phyloP scores from a whole-genome alignment of 768 basidiomycete genomes.

The Lentinula lateritia region DNA sequence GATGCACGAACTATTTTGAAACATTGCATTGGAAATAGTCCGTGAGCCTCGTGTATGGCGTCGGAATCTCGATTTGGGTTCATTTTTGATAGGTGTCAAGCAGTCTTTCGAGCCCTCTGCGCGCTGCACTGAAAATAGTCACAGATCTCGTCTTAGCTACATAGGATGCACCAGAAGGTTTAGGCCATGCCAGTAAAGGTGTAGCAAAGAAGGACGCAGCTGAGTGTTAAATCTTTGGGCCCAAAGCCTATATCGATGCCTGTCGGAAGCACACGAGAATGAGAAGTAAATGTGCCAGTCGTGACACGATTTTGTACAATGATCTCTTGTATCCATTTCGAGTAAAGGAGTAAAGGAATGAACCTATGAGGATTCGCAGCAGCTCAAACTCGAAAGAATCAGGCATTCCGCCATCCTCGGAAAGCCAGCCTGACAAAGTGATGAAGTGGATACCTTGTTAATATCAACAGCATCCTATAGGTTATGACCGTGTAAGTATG shows the following conservation, averaged over 20 bases:
- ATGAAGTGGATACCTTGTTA: neutral
- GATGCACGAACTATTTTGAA: neutral
- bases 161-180: neutral
- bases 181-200: neutral
- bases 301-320: neutral
- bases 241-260: neutral
- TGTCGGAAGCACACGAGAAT: neutral
- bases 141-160: neutral
- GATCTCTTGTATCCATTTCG: neutral
- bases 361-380: neutral
- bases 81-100: neutral
- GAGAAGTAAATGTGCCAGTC: neutral
- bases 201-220: neutral
- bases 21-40: neutral
- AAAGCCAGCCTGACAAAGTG: neutral
- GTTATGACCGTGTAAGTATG: neutral
- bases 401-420: neutral
- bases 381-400: neutral
- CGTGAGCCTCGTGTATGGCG: constrained; percentile 3
- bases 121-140: neutral
- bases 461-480: neutral
- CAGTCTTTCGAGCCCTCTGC: neutral
- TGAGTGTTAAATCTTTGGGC: neutral
- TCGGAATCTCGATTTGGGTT: neutral
- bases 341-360: neutral